Base-by-base conservation (phyloP, 371 early-diverging fungal genomes). In the Apophysomyces elegans region DNA sequence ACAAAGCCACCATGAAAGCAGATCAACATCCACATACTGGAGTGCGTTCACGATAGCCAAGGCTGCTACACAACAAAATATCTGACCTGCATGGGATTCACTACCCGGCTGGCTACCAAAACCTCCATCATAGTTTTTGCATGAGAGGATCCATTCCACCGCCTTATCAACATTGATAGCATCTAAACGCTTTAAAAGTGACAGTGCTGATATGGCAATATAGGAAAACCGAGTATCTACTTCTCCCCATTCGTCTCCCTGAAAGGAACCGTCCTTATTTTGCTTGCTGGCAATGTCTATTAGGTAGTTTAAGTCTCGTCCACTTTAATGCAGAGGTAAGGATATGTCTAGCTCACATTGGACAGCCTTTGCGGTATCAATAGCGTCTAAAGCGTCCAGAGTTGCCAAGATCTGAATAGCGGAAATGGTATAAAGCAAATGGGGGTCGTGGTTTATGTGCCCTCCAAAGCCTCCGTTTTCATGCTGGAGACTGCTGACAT, bases 121-220 rank as follows among this genome's bases (percentile, higher is more conserved):
- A 2, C 99, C 99, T 43, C 99, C 99, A 83, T 99, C 99, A 71
- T 91, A 92, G 78, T 99, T 99, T 67, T 89, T 90, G 73, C 99
- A 97, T 32, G 72, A 57, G 7, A 87, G 70, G 7, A 99, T 81
- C 77, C 91, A 98, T 39, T 86, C 86, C 5, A 94, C 87, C 4
- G 95, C 88, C 50, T 84, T 88, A 32, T 84, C 78, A 6, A 90
- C 60, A 70, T 98, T 75, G 56, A 96, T 76, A 4, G 86, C 86
- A 62, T 93, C 89, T 59, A 94, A 66, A n/a, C 87, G 74, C 14
- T 85, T 83, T 21, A 99, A 71, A 26, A 99, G 74, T 21, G 92
- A 88, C 61, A 96, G 76, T 14, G 88, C 82, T 1, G 88, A 85
- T 4, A 99, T 57, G 0, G 95, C 94, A 62, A 92, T 93, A 78